Evolutionary conservation across 768 basidiomycete genomes (phyloP).

Genomic region (Dentipellis fragilis): DNA sequence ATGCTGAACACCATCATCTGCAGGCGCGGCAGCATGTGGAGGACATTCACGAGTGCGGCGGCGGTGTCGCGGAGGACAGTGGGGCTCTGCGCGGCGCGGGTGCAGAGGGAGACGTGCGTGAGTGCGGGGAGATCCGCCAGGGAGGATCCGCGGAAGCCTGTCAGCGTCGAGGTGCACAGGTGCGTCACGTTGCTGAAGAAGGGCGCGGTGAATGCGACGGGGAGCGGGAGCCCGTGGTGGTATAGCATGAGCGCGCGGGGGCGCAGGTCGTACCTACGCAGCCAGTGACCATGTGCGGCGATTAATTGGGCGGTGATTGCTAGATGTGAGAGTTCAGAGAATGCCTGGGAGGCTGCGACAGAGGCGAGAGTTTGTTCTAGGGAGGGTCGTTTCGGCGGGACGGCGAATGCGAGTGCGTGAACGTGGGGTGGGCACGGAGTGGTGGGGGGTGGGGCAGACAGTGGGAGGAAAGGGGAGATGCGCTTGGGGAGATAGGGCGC

Average conservation of each 20-base stretch:
- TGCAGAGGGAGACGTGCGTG: conserved; percentile 10
- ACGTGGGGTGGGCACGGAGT: conserved; percentile 4
- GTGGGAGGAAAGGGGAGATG: not conserved
- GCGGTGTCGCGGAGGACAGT: conserved; percentile 1
- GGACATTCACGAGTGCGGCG: not conserved
- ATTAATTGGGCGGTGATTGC: conserved; percentile 12
- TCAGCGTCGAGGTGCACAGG: conserved; percentile 12
- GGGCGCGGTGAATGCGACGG: conserved; percentile 10
- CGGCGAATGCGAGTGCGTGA: conserved; percentile 11
- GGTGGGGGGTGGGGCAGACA: not conserved
- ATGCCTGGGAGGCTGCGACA: conserved; percentile 1
- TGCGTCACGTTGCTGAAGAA: conserved; percentile 9
- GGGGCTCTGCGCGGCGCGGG: conserved; percentile 6
- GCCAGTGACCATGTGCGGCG: conserved; percentile 14
- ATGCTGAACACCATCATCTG: conserved; percentile 11
- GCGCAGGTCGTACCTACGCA: conserved; percentile 5
- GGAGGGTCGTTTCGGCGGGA: conserved; percentile 11
- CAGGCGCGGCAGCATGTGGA: conserved; percentile 5
- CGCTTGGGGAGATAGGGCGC: conserved; percentile 9
- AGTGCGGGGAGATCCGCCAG: conserved; percentile 5
- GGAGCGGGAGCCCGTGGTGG: conserved; percentile 11
- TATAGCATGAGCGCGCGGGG: conserved; percentile 13
- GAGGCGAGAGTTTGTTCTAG: conserved; percentile 8
- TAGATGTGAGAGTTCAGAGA: conserved; percentile 6
- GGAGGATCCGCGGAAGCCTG: conserved; percentile 10